These are phyloP conservation scores for Phytophthora nicotianae DNA, from an alignment of 352 stramenopile species.

Conservation along the genomic window DNA sequence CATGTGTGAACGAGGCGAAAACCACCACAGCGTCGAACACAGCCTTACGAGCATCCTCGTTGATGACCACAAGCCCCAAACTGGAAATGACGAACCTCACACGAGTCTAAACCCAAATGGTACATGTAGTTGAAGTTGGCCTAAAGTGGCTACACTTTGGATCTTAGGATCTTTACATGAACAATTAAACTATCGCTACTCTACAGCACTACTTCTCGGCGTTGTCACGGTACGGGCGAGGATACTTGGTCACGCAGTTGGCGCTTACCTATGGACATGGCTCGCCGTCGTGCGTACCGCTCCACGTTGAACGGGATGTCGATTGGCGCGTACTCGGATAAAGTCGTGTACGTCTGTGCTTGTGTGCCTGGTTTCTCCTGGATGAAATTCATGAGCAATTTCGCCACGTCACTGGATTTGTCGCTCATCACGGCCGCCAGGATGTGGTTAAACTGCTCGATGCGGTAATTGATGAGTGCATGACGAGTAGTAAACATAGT, in stretches of 20 bases:
- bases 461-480: slow-evolving; percentile 65
- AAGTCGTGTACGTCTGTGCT: slow-evolving; percentile 64
- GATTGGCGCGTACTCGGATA: slow-evolving; percentile 76
- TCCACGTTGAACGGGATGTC: slow-evolving; percentile 76
- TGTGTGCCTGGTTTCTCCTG: slow-evolving; percentile 72
- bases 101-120: no score
- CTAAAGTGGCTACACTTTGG: no score
- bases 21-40: slow-evolving; percentile 47
- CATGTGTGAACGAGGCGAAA: slow-evolving; percentile 39
- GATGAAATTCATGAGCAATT: slow-evolving; percentile 78
- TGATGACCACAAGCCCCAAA: no score
- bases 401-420: slow-evolving; percentile 57
- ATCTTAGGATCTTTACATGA: slow-evolving; percentile 13
- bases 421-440: slow-evolving; percentile 73
- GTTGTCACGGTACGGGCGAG: slow-evolving; percentile 21
- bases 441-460: slow-evolving; percentile 75
- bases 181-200: slow-evolving; percentile 29
- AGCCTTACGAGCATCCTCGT: slow-evolving; percentile 46
- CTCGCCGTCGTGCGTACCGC: slow-evolving; percentile 58
- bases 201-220: slow-evolving; percentile 12
- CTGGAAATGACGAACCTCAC: no score
- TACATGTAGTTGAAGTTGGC: no score
- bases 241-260: slow-evolving; percentile 39
- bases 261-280: slow-evolving; percentile 66
- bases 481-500: slow-evolving; percentile 67